phyloP scores from a whole-genome alignment of 1,284 basidiomycete genomes.

The Ustilago nuda region DNA sequence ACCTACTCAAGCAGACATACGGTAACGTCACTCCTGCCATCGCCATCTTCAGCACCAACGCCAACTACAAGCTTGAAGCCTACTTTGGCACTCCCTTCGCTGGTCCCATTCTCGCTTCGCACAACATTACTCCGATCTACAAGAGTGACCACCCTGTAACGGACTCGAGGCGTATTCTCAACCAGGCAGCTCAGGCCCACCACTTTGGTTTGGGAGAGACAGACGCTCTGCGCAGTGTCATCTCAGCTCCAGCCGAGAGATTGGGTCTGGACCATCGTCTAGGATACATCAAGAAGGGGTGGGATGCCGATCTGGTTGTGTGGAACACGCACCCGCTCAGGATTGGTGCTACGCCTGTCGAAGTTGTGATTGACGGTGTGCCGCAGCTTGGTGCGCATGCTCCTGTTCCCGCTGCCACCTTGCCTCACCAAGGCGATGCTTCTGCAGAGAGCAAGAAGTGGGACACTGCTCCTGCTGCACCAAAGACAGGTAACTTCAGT shows the following conservation, averaged over 20 bases:
- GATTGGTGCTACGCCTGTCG: slow-evolving; percentile 72
- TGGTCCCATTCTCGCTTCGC: slow-evolving; percentile 78
- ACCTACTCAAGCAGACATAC: slow-evolving; percentile 79
- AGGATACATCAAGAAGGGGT: slow-evolving; percentile 78
- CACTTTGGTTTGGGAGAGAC: slow-evolving; percentile 75
- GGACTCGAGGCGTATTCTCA: slow-evolving; percentile 81
- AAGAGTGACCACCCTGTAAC: slow-evolving; percentile 79
- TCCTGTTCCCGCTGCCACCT: slow-evolving; percentile 18
- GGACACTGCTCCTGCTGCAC: slow-evolving; percentile 31
- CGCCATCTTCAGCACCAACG: slow-evolving; percentile 80
- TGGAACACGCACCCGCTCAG: slow-evolving; percentile 88
- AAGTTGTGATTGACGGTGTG: slow-evolving; percentile 76
- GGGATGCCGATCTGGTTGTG: slow-evolving; percentile 79
- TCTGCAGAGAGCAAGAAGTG: not conserved
- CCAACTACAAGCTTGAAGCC: slow-evolving; percentile 84
- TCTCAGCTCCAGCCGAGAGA: slow-evolving; percentile 79
- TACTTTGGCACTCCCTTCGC: slow-evolving; percentile 88
- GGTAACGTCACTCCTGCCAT: slow-evolving; percentile 74
- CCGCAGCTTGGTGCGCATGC: slow-evolving; percentile 67
- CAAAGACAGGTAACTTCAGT: slow-evolving; percentile 40
- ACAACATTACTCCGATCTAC: slow-evolving; percentile 78
- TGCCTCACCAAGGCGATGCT: slow-evolving; percentile 7
- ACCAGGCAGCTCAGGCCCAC: slow-evolving; percentile 88
- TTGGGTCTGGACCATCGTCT: slow-evolving; percentile 85
- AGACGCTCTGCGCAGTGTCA: slow-evolving; percentile 78